Conservation (phyloP, 176 grass and related monocot species). For the Secale cereale region DNA sequence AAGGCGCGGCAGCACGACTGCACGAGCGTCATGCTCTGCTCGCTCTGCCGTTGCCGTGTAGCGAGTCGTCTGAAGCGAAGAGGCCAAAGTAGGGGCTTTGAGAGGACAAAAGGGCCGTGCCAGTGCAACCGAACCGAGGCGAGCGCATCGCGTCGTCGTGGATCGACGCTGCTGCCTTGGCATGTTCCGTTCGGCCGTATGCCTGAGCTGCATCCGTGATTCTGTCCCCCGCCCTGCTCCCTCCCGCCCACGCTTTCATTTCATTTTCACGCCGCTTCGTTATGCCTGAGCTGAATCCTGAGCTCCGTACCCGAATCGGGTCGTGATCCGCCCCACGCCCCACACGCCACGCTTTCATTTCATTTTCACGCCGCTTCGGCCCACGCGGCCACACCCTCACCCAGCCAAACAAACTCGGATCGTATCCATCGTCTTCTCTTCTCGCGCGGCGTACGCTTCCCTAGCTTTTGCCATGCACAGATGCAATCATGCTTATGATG, state of each 20-base stretch:
- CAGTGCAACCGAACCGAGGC: not conserved
- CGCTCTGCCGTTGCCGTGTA: too few relatives aligned
- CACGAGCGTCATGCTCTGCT: not conserved
- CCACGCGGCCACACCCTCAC: not conserved
- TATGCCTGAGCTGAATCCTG: too few relatives aligned
- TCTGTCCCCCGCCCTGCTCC: not conserved
- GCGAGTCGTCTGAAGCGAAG: not conserved
- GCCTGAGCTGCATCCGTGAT: not conserved
- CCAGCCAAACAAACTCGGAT: not conserved
- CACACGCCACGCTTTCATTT: not conserved
- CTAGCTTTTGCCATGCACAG: not conserved
- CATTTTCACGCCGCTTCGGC: not conserved
- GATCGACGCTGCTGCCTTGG: slow-evolving; percentile 15
- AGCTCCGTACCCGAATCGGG: not conserved
- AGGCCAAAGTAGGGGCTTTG: not conserved
- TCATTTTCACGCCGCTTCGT: too few relatives aligned
- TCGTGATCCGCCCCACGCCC: not conserved
- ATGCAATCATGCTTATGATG: not conserved
- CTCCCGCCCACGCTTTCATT: too few relatives aligned
- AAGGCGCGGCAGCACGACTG: not conserved
- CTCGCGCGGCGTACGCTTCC: not conserved
- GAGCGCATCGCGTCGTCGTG: not conserved
- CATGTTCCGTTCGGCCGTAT: not conserved
- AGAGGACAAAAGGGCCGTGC: slow-evolving; percentile 1
- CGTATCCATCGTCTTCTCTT: not conserved